These are phyloP conservation scores for Fusarium torulosum DNA, from an alignment of 2,329 filamentous ascomycete species.

Conservation along the genomic window DNA sequence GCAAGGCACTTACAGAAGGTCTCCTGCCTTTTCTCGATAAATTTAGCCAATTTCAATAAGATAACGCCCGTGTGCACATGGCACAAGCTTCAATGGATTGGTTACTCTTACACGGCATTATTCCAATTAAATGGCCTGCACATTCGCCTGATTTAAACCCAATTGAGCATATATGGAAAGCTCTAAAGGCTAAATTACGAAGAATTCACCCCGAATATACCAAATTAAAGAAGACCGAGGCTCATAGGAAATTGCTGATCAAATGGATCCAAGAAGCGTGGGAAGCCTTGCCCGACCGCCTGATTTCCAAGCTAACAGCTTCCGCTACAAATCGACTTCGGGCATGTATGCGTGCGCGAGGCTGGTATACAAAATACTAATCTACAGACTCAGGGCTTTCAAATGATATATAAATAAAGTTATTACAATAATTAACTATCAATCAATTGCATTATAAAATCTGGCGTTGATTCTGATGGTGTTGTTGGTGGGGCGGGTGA, in stretches of 20 bases:
- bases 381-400: not conserved
- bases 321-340: not conserved
- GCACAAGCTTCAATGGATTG: not conserved
- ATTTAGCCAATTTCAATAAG: not conserved
- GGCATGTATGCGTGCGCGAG: not conserved
- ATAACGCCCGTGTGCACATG: not conserved
- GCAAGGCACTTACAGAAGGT: not conserved
- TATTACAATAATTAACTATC: not conserved
- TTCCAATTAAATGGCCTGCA: not conserved
- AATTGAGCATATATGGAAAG: not conserved
- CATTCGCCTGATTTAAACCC: not conserved
- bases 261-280: not conserved
- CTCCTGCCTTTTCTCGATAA: not conserved
- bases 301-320: not conserved
- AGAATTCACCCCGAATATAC: not conserved
- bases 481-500: too few relatives aligned
- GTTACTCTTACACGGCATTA: not conserved
- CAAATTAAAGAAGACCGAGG: not conserved
- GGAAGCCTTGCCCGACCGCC: too few relatives aligned
- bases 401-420: not conserved
- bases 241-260: not conserved
- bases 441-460: too few relatives aligned
- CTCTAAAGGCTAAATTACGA: not conserved
- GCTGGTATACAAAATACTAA: not conserved
- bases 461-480: too few relatives aligned